Conservation (phyloP, 441 rosid species). For the Lepidium campestre region DNA sequence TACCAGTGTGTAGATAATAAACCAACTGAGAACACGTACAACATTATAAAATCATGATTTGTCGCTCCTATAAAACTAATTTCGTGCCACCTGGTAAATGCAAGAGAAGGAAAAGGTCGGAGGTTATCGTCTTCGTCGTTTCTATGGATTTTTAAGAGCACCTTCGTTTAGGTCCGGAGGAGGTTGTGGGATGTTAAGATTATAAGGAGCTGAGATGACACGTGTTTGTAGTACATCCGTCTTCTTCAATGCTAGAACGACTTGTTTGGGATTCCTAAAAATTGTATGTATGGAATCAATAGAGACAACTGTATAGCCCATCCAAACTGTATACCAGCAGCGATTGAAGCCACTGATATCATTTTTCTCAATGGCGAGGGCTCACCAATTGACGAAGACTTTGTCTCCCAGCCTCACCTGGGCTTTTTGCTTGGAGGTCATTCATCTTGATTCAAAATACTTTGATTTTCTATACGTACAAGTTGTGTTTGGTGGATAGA, state of each 20-base stretch:
- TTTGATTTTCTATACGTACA: too few relatives aligned
- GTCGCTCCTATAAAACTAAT: neutral
- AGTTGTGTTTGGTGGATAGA: too few relatives aligned
- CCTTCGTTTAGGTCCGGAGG: conserved; percentile 13
- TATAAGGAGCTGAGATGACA: neutral
- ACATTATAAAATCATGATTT: neutral
- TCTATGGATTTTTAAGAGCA: neutral
- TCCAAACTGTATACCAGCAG: too few relatives aligned
- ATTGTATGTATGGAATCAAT: too few relatives aligned
- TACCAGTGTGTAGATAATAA: too few relatives aligned
- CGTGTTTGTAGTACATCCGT: neutral
- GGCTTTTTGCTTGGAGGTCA: too few relatives aligned
- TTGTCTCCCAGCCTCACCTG: too few relatives aligned
- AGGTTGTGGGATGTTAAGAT: neutral
- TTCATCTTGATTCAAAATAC: too few relatives aligned
- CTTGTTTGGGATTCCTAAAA: conserved; percentile 23
- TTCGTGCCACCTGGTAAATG: neutral
- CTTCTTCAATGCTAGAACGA: conserved; percentile 14
- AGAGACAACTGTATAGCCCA: too few relatives aligned
- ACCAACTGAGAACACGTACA: neutral
- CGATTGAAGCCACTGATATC: too few relatives aligned
- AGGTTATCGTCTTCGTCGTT: neutral
- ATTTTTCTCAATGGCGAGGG: too few relatives aligned
- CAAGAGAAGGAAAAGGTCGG: neutral
- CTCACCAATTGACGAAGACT: too few relatives aligned